phyloP scores from a whole-genome alignment of 2,329 filamentous ascomycete species.

The Trichophyton verrucosum region DNA sequence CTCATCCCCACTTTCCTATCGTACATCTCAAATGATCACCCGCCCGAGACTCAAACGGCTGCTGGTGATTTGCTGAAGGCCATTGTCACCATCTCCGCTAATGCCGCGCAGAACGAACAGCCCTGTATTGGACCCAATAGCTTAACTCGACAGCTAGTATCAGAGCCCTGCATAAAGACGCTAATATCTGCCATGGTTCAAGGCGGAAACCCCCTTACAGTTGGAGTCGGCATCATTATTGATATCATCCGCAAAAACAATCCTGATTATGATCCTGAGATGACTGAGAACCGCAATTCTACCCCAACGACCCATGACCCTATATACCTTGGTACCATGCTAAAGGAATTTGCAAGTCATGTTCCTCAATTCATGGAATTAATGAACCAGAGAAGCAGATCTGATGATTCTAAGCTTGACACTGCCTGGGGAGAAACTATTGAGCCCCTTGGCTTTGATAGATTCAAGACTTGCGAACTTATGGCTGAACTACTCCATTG shows the following conservation, averaged over 20 bases:
- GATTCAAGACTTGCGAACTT: conserved; percentile 96
- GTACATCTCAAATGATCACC: conserved; percentile 73
- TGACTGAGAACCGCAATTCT: conserved; percentile 65
- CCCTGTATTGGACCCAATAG: conserved; percentile 98
- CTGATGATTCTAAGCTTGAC: conserved; percentile 40
- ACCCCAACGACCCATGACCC: conserved; percentile 77
- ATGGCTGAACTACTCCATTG: conserved; percentile 97
- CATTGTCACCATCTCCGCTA: conserved; percentile 97
- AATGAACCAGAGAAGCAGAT: conserved; percentile 38
- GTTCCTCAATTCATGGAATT: conserved; percentile 90
- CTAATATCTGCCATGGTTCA: conserved; percentile 86
- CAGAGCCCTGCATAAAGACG: conserved; percentile 65
- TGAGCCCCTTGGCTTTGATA: conserved; percentile 88
- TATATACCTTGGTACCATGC: conserved; percentile 83
- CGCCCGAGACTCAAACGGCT: conserved; percentile 84
- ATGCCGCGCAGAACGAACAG: conserved; percentile 94
- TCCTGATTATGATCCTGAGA: conserved; percentile 93
- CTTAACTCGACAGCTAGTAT: conserved; percentile 87
- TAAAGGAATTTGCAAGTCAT: conserved; percentile 78
- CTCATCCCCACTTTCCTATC: conserved; percentile 77
- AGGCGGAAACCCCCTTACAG: conserved; percentile 86
- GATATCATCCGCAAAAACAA: conserved; percentile 99
- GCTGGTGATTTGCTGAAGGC: conserved; percentile 97
- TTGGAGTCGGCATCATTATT: conserved; percentile 93
- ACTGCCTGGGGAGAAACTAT: conserved; percentile 86